Conservation (phyloP, 768 basidiomycete genomes). For the Cystobasidium ongulense region DNA sequence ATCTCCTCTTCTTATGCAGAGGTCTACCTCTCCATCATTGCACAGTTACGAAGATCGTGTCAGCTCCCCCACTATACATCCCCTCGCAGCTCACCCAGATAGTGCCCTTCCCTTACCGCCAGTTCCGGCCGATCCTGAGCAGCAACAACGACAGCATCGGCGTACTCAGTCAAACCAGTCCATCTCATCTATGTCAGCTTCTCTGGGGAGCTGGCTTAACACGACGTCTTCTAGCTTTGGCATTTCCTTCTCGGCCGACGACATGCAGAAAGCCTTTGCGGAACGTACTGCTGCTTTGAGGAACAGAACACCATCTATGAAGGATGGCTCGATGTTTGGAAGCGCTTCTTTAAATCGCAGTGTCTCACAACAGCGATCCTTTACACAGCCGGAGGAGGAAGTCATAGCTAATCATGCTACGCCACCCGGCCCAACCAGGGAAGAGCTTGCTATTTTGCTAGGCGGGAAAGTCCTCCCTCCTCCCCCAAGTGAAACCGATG, state of each 20-base stretch:
- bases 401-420: neutral
- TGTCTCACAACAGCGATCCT: neutral
- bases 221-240: neutral
- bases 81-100: conserved; percentile 22
- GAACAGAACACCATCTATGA: neutral
- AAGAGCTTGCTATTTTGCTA: conserved; percentile 4
- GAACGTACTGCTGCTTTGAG: neutral
- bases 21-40: neutral
- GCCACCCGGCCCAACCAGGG: neutral
- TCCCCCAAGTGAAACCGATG: conserved; percentile 18
- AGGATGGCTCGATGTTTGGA: neutral
- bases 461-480: conserved; percentile 24
- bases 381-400: neutral
- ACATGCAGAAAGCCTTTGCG: conserved; percentile 14
- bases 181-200: conserved; percentile 18
- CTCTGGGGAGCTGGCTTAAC: conserved; percentile 19
- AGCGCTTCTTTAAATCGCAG: neutral
- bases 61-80: neutral
- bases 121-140: conserved; percentile 1
- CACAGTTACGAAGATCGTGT: neutral
- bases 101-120: conserved; percentile 22
- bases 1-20: neutral
- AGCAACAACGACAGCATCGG: neutral
- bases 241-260: neutral
- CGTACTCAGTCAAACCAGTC: conserved; percentile 11